A percentile compares a stretch with the other conserved stretches of the same genome.
These are phyloP conservation scores for Phyllosticta citrichinensis DNA, from an alignment of 2,329 filamentous ascomycete species.

Conservation along the genomic window DNA sequence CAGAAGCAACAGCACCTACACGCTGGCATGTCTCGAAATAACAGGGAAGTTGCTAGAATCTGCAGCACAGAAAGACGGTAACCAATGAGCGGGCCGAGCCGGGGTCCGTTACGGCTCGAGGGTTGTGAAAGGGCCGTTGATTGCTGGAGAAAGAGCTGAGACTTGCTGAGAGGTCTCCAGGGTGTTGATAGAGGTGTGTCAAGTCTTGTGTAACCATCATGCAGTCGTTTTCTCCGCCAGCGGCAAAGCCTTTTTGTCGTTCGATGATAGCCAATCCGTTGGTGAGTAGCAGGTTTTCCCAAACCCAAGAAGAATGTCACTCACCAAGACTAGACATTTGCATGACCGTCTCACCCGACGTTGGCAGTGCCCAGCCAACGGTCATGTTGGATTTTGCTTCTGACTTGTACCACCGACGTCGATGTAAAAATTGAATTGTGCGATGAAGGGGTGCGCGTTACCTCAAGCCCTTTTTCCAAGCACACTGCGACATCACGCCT, in stretches of 20 bases:
- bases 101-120: conserved; percentile 1
- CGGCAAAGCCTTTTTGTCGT: conserved; percentile 7
- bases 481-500: neutral
- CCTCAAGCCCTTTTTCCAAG: neutral
- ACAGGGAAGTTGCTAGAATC: conserved; percentile 8
- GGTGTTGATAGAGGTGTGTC: conserved; percentile 4
- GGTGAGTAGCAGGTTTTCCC: neutral
- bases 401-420: neutral
- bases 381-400: no score
- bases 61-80: neutral
- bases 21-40: conserved; percentile 1
- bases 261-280: conserved; percentile 6
- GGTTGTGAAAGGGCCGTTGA: neutral
- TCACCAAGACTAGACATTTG: neutral
- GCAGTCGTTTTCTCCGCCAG: conserved; percentile 7
- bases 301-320: neutral
- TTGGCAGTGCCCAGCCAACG: neutral
- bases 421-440: neutral
- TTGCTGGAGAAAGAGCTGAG: conserved; percentile 4
- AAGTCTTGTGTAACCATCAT: conserved; percentile 11
- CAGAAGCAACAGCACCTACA: neutral
- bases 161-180: neutral
- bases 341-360: neutral
- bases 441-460: neutral
- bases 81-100: conserved; percentile 8